Evolutionary conservation across 768 basidiomycete species (phyloP).

Genomic region (Podaxis sp.): DNA sequence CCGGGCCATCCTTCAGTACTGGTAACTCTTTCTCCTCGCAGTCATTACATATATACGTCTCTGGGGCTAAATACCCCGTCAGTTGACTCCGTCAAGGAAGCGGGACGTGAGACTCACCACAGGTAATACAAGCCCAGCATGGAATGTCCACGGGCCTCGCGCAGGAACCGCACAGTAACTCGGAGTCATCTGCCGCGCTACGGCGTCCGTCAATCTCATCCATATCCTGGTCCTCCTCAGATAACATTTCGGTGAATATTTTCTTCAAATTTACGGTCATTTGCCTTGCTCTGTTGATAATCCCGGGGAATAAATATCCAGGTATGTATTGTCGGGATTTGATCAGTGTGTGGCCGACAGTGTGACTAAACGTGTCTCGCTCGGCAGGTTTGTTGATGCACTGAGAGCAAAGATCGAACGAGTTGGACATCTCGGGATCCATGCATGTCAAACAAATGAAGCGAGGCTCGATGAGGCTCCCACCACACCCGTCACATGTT

Average conservation of each 20-base stretch:
- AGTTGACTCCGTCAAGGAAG: not conserved
- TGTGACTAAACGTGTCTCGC: conserved; percentile 3
- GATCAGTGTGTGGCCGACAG: conserved; percentile 8
- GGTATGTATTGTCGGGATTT: conserved; percentile 1
- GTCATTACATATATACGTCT: conserved; percentile 7
- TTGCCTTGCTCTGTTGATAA: not conserved
- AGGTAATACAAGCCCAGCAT: conserved; percentile 15
- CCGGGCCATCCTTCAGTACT: not conserved
- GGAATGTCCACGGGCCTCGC: not conserved
- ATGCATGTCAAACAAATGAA: conserved; percentile 34
- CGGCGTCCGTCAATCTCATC: not conserved
- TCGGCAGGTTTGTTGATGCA: conserved; percentile 3
- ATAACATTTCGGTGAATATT: not conserved
- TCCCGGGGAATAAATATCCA: not conserved
- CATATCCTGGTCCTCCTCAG: not conserved
- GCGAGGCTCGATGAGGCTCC: conserved; percentile 29
- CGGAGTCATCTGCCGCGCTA: not conserved
- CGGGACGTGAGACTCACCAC: not conserved
- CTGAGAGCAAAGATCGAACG: conserved; percentile 10
- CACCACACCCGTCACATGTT: conserved; percentile 34
- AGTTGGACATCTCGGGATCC: conserved; percentile 30
- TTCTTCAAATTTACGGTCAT: conserved; percentile 1
- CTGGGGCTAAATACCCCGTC: not conserved
- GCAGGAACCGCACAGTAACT: conserved; percentile 9
- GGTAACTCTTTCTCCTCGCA: conserved; percentile 1